Percentiles rank a stretch among this genome's conserved stretches.
phyloP scores from a whole-genome alignment of 768 basidiomycete species.

The Suillus fuscotomentosus region DNA sequence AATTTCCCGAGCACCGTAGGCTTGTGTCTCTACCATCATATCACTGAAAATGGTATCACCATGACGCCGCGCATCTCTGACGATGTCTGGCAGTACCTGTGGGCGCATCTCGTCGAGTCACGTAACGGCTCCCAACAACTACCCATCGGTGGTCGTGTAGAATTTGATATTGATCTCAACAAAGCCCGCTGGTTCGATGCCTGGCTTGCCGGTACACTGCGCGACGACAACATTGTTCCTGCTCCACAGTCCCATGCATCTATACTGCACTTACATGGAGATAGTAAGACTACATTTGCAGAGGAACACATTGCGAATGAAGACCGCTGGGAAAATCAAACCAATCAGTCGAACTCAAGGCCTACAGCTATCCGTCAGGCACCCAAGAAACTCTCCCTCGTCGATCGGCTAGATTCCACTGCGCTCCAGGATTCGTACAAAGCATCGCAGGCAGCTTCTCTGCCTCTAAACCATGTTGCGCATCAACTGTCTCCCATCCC shows the following conservation, averaged over 20 bases:
- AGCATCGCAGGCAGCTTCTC: conserved; percentile 17
- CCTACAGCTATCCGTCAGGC: conserved; percentile 45
- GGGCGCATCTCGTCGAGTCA: conserved; percentile 58
- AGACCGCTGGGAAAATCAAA: conserved; percentile 30
- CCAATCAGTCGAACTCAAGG: conserved; percentile 14
- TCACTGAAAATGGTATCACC: conserved; percentile 51
- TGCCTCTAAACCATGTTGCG: conserved; percentile 24
- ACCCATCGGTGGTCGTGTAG: conserved; percentile 75
- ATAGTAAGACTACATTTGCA: conserved; percentile 48
- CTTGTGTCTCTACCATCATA: conserved; percentile 76
- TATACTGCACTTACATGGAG: conserved; percentile 50
- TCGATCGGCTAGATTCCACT: conserved; percentile 57
- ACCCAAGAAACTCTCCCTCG: conserved; percentile 66
- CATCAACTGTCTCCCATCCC: conserved; percentile 56
- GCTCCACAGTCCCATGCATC: conserved; percentile 41
- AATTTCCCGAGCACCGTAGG: conserved; percentile 76
- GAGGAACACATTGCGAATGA: conserved; percentile 42
- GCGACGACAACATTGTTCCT: conserved; percentile 37
- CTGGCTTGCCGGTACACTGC: conserved; percentile 60
- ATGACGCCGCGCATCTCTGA: conserved; percentile 75
- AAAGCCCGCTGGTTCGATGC: conserved; percentile 77
- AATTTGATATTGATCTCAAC: conserved; percentile 81
- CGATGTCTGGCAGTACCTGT: conserved; percentile 73
- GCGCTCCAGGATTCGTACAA: conserved; percentile 38
- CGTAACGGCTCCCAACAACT: conserved; percentile 35